Base-by-base conservation (phyloP, 345 rosid genomes). In the Gossypium herbaceum region DNA sequence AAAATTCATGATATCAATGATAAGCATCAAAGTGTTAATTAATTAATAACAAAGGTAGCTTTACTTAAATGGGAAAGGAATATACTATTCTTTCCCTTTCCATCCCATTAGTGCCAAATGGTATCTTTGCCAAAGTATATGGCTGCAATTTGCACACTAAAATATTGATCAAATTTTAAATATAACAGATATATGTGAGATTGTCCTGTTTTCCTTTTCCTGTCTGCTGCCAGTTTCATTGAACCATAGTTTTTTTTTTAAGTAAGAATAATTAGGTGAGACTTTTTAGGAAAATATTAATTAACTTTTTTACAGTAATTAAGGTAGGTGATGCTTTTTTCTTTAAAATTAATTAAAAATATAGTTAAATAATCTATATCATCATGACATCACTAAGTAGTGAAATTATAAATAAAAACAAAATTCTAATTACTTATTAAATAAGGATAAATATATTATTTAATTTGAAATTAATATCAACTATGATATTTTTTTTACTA, bases 51-150 rank as follows among this genome's bases (percentile, higher is more conserved):
- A 54, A 43, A 58, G 41, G 41, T 34, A 34, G 41, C 12, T 60
- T 59, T 69, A 47, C 78, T 77, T 29, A 50, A 20, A 22, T 20
- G 62, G 75, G 68, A 69, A 76, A 29, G 69, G 73, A 17, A 70
- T 70, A 29, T 51, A 54, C 56, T 60, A 34, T 73, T 17, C 9
- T 19, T 3, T 48, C n/a, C 17, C 56, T 9, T 41, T 15, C 7
- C 41, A 16, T 17, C 54, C 2, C 17, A 52, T 70, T 77, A 58
- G 65, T 76, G 4, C 41, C 74, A 51, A 24, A 67, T 76, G 74
- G 71, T 19, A 44, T 73, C 54, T 73, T 52, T 60, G 58, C 70
- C 54, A 12, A 72, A 59, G 41, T 47, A 71, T 39, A 60, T 13
- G 44, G 48, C 60, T 57, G 20, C 19, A 68, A 45, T 24, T 24